Conservation (phyloP, 208 protist species). For the Acanthamoeba lenticulata region DNA sequence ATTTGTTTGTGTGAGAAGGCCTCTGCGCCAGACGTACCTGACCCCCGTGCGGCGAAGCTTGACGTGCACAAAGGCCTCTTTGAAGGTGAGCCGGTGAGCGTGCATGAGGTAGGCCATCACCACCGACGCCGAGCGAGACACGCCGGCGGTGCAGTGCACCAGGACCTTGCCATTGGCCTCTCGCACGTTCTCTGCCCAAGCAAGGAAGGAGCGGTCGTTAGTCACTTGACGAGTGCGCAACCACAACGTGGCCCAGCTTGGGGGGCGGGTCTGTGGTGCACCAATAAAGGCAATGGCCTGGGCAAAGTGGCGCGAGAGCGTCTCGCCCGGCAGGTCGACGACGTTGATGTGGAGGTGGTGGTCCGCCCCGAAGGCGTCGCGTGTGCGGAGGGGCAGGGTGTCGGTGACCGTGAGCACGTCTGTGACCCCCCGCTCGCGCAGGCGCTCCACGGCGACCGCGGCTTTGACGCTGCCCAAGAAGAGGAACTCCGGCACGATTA, state of each 20-base stretch:
- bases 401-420: slow-evolving; percentile 10
- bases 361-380: slow-evolving; percentile 65
- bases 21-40: neutral
- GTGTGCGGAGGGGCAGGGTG: neutral
- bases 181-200: neutral
- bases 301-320: slow-evolving; percentile 65
- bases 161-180: slow-evolving; percentile 49
- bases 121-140: slow-evolving; percentile 70
- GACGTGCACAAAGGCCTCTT: slow-evolving; percentile 41
- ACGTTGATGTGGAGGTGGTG: slow-evolving; percentile 69
- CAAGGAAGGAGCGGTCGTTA: neutral
- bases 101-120: slow-evolving; percentile 80
- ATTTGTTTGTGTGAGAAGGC: too few relatives aligned
- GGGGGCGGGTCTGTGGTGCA: too few relatives aligned
- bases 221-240: neutral
- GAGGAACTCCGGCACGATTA: slow-evolving; percentile 69
- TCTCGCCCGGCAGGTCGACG: slow-evolving; percentile 29
- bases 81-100: slow-evolving; percentile 11
- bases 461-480: slow-evolving; percentile 71
- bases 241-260: neutral
- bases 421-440: neutral
- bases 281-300: slow-evolving; percentile 61
- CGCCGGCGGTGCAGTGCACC: slow-evolving; percentile 78
- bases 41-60: neutral
- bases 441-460: slow-evolving; percentile 25